phyloP scores from a whole-genome alignment of 108 stramenopile genomes.

The Conticribra guillardii region DNA sequence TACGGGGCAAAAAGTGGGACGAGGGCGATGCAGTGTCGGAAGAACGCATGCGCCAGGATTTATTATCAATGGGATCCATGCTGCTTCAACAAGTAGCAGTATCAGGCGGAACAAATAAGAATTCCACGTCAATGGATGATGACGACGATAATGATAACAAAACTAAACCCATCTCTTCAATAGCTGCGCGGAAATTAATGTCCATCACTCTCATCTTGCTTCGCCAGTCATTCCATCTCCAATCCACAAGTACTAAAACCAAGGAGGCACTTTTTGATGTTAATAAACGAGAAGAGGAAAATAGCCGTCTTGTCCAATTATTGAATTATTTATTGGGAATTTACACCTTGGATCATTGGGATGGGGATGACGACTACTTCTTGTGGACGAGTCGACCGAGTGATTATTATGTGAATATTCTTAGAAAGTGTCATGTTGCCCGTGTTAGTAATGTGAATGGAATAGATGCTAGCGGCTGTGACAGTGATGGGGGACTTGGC shows the following conservation, averaged over 20 bases:
- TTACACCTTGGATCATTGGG: background rate
- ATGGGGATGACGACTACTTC: background rate
- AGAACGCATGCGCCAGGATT: slow-evolving; percentile 24
- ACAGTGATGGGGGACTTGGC: too few species aligned
- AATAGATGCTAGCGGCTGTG: too few species aligned
- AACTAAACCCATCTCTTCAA: slow-evolving; percentile 14
- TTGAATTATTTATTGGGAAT: slow-evolving; percentile 22
- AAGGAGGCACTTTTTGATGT: background rate
- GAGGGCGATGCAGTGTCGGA: background rate
- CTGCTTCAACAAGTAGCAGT: background rate
- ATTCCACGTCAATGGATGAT: too few species aligned
- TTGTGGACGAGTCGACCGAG: slow-evolving; percentile 16
- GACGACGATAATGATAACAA: too few species aligned
- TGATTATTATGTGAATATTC: slow-evolving; percentile 23
- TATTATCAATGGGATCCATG: slow-evolving; percentile 15
- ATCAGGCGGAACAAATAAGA: too few species aligned
- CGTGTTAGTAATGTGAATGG: background rate
- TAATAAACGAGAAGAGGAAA: slow-evolving; percentile 7
- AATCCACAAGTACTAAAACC: background rate
- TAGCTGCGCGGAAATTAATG: slow-evolving; percentile 19
- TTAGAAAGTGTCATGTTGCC: background rate
- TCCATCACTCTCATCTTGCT: slow-evolving; percentile 25
- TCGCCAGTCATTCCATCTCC: slow-evolving; percentile 19
- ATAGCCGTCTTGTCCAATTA: slow-evolving; percentile 15
- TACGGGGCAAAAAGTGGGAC: slow-evolving; percentile 5